A percentile compares a stretch with the other conserved stretches of the same genome.
Evolutionary conservation across 352 stramenopile genomes (phyloP).

Genomic region (Pythium scleroteichum): DNA sequence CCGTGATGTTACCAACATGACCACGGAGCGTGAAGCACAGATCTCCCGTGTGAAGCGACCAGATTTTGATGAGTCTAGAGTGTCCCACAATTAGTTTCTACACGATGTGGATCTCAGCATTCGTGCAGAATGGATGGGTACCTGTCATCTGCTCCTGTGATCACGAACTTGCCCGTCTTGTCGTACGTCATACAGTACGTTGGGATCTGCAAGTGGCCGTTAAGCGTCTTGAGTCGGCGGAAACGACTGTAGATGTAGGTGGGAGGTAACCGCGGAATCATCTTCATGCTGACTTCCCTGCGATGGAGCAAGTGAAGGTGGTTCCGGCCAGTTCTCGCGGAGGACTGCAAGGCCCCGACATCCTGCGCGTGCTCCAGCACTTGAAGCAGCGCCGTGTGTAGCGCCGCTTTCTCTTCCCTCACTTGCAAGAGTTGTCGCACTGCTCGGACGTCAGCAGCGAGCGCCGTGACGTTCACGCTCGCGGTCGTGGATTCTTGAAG

Average conservation of each 20-base stretch:
- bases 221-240: conserved; percentile 85
- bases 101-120: background rate
- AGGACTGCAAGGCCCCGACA: conserved; percentile 50
- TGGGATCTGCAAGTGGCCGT: conserved; percentile 92
- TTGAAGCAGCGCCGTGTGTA: conserved; percentile 36
- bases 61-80: conserved; percentile 95
- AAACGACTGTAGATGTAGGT: conserved; percentile 79
- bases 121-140: too few relatives aligned
- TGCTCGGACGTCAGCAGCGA: conserved; percentile 74
- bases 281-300: conserved; percentile 45
- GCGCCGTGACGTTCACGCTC: conserved; percentile 39
- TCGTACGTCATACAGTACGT: conserved; percentile 97
- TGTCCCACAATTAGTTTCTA: background rate
- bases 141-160: conserved; percentile 96
- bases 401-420: conserved; percentile 38
- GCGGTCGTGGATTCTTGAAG: conserved; percentile 32
- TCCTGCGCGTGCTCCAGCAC: conserved; percentile 43
- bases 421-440: conserved; percentile 76
- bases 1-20: conserved; percentile 89
- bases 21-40: conserved; percentile 81
- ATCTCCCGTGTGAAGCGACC: conserved; percentile 87
- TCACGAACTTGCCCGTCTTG: conserved; percentile 93
- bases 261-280: conserved; percentile 40
- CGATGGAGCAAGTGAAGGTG: conserved; percentile 53
- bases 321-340: conserved; percentile 52